Evolutionary conservation across 1,284 basidiomycete genomes (phyloP), one percentile per base, ranked within the genome.

Genomic region (Heterobasidion occidentale): DNA sequence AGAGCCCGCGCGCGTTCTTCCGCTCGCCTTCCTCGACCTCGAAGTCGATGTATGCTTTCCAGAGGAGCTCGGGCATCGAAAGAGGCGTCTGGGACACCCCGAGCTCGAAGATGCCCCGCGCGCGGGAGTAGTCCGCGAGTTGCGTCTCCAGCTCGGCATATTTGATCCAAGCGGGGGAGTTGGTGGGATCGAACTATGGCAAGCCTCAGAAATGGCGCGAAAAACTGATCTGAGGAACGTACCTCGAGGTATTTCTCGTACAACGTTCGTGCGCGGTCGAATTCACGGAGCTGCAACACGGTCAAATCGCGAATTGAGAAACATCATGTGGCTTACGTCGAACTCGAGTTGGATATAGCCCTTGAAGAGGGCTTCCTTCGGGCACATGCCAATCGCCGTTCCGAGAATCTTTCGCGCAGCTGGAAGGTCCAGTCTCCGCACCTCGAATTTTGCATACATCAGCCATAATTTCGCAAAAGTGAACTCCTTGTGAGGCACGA

Each of bases 41-140:
- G 63, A 94, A 94, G 73, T 99, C 96, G 73, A 99, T 94, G 71
- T 94, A 99, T 4, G 93, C 92, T 68, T 94, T 95, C 94, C 94
- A 96, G n/a, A 98, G 80, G 11, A 98, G 79, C 71, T 99, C 97
- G 2, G 97, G 97, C 94, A 98, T 98, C 57, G 97, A 94, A 46
- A 99, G 78, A n/a, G 87, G 85, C 0, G 80, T 72, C 67, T 99
- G 97, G 3, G 88, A 78, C n/a, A 96, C 84, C 3, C 92, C 97
- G 44, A 99, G 84, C 71, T 99, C 95, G 71, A 94, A 99, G 66
- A 99, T 94, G 3, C 87, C 95, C 14, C 98, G 88, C 2, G 94
- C 92, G 50, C 97, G 93, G 33, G 86, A 77, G 68, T 90, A 88
- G 71, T 99, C 97, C 70, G 93, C 92, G 1, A 99, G 80, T 55